Evolutionary conservation across 2,329 filamentous ascomycete species (phyloP), one percentile per base, ranked within the genome.

Genomic region (Colletotrichum ledebouriae): DNA sequence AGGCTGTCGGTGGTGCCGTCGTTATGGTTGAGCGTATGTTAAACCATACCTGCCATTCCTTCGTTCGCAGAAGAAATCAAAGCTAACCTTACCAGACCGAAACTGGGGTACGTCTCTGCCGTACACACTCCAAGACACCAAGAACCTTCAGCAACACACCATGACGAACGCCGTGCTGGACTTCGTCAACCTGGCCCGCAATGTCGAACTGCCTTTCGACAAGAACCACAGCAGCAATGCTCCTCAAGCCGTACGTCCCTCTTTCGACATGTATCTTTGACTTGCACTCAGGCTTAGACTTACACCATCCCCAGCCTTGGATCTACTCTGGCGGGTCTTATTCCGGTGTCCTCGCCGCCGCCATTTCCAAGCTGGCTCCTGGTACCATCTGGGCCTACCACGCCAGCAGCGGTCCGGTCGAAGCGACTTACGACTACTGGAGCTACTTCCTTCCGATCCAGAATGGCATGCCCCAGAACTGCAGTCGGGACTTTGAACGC

Each of bases 311-410:
- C 13, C 11, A 83, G 74, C 87, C 87, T 2, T 89, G 87, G 87
- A 80, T 89, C 5, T 78, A 85, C 53, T 78, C 80, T 6, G 87
- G 87, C 13, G 86, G 86, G 33, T 87, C 84, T 0, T 89, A 89
- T 73, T 82, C 81, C 37, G 87, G 86, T 46, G 85, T 86, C 5
- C 77, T 89, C 15, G 75, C 85, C 2, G 86, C 85, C 1, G 89
- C 86, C 86, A 86, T 82, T 2, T 84, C 84, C 41, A 83, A 82
- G 71, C 68, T 83, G 2, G 77, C 81, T 1, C 85, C 86, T 0
- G 87, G 84, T 6, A 88, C 85, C 0, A 86, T 87, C 75, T 89
- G 86, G 86, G 86, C 86, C 1, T 89, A 89, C 70, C 85, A 87
- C 74, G 79, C 86, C 3, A 86, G 84, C 34, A 86, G 83, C 73